Conservation (phyloP, 2,329 filamentous ascomycete genomes). For the Fusarium paranaense region DNA sequence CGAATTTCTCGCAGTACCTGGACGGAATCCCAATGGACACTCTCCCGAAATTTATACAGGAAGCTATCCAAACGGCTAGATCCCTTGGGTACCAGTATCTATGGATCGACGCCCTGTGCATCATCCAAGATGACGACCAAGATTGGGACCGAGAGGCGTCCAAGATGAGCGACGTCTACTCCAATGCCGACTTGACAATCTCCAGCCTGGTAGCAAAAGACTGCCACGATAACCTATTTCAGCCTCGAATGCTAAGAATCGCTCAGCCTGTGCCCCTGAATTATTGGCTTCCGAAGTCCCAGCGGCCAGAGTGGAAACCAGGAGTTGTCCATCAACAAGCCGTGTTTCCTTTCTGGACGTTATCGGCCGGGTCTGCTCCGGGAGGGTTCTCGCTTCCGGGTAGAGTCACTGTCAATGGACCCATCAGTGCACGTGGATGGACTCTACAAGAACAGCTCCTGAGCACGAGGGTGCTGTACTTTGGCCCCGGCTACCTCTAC, state of each 20-base stretch:
- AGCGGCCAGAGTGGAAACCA: not conserved
- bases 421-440: not conserved
- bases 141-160: not conserved
- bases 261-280: not conserved
- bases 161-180: not conserved
- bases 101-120: not conserved
- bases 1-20: not conserved
- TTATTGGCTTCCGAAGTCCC: not conserved
- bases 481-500: not conserved
- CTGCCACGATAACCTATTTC: not conserved
- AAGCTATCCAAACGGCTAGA: not conserved
- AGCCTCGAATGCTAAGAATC: not conserved
- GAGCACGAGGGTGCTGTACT: not conserved
- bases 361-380: not conserved
- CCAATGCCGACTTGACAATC: not conserved
- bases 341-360: not conserved
- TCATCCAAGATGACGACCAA: not conserved
- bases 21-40: not conserved
- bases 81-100: not conserved
- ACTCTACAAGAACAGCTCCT: not conserved
- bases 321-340: not conserved
- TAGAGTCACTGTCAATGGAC: not conserved
- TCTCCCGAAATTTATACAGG: not conserved
- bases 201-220: not conserved
- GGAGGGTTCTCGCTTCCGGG: not conserved